Evolutionary conservation across 176 grass and related monocot species (phyloP).

Genomic region (Oryza glaberrima): DNA sequence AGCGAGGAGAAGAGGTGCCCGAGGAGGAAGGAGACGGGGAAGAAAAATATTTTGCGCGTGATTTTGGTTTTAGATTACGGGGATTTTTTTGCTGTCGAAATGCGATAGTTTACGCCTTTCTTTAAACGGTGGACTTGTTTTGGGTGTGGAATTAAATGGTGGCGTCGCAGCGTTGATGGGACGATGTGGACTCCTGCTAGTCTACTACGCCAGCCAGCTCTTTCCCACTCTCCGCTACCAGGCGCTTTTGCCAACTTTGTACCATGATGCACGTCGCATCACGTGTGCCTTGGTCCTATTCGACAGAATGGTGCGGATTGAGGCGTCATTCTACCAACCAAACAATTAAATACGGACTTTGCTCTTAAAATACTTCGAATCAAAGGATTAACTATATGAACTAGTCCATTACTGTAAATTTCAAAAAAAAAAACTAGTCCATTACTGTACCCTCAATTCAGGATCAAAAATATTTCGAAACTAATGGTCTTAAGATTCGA

Average conservation of each 20-base stretch:
- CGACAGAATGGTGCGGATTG: slow-evolving; percentile 12
- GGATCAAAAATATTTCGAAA: background rate
- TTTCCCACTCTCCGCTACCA: background rate
- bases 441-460: background rate
- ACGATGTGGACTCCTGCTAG: slow-evolving; percentile 31
- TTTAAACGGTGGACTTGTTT: background rate
- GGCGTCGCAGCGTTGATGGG: slow-evolving; percentile 17
- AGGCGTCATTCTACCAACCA: slow-evolving; percentile 32
- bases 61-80: background rate
- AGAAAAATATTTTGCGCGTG: slow-evolving; percentile 30
- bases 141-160: slow-evolving; percentile 22
- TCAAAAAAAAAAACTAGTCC: too few species aligned
- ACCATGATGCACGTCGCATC: slow-evolving; percentile 36
- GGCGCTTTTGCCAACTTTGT: slow-evolving; percentile 40
- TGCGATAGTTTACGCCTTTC: background rate
- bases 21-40: slow-evolving; percentile 7
- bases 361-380: background rate
- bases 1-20: slow-evolving; percentile 9
- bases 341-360: background rate
- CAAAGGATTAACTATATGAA: background rate
- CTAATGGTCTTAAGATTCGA: background rate
- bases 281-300: slow-evolving; percentile 42
- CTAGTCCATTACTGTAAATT: background rate
- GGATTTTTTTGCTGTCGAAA: background rate
- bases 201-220: slow-evolving; percentile 20